Evolutionary conservation across 306 rosid genomes (phyloP).

Genomic region (Phaseolus lunatus): DNA sequence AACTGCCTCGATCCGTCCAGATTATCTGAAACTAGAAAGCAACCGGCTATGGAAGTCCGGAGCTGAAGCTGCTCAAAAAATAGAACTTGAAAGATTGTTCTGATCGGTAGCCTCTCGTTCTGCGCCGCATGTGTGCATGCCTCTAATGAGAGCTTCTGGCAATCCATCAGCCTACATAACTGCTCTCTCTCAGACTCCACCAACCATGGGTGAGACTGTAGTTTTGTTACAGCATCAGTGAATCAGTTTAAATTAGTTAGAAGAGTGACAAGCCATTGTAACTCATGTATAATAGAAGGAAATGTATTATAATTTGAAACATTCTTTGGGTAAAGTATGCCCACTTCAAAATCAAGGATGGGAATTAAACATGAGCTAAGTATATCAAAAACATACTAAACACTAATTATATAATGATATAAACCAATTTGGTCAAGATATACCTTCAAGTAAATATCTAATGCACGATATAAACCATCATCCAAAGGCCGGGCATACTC

Average conservation of each 20-base stretch:
- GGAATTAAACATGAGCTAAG: neutral
- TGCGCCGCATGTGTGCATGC: conserved; percentile 99
- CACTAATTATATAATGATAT: neutral
- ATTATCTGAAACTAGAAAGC: conserved; percentile 91
- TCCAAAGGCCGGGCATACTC: conserved; percentile 96
- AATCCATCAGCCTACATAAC: conserved; percentile 90
- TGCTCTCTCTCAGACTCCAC: conserved; percentile 93
- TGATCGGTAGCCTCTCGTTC: conserved; percentile 92
- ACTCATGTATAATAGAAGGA: neutral
- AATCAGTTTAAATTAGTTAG: conserved; percentile 40
- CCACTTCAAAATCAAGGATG: conserved; percentile 19
- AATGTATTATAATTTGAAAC: conserved; percentile 11
- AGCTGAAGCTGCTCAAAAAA: conserved; percentile 99
- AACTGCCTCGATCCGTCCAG: conserved; percentile 89
- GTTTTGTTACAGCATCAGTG: conserved; percentile 38
- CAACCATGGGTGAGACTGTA: conserved; percentile 99
- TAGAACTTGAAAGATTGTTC: conserved; percentile 93
- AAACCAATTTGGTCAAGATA: conserved; percentile 25
- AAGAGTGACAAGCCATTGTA: conserved; percentile 22
- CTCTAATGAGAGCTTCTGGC: conserved; percentile 98
- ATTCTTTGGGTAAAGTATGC: conserved; percentile 8
- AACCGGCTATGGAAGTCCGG: conserved; percentile 89
- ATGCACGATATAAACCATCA: conserved; percentile 95
- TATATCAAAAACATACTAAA: neutral
- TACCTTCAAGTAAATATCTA: conserved; percentile 97